Conservation (phyloP, 2,329 filamentous ascomycete species). For the Trichoderma sp. region DNA sequence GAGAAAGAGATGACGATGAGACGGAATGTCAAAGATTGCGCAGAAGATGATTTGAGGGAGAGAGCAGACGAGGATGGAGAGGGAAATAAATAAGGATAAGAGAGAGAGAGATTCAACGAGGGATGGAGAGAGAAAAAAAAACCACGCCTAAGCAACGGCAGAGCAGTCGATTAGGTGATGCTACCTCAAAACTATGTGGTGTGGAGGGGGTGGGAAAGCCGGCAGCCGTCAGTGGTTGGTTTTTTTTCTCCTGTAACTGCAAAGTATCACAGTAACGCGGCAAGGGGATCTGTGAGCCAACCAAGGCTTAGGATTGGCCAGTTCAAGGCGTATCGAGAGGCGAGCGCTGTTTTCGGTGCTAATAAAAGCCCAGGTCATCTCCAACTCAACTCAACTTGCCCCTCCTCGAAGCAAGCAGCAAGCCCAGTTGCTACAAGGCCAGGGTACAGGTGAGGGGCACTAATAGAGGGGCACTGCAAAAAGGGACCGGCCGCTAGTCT, state of each 20-base stretch:
- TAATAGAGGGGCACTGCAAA: constrained; percentile 7
- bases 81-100: constrained; percentile 9
- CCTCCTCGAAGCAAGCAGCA: neutral
- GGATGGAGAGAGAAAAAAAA: neutral
- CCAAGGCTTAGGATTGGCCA: neutral
- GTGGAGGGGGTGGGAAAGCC: constrained; percentile 9
- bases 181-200: neutral
- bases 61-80: constrained; percentile 1
- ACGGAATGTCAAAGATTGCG: neutral
- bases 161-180: constrained; percentile 10
- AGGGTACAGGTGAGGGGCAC: constrained; percentile 1
- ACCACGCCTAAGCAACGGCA: neutral
- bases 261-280: constrained; percentile 5
- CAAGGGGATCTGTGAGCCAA: neutral
- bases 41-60: neutral
- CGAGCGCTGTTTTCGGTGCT: constrained; percentile 1
- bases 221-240: constrained; percentile 10
- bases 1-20: constrained; percentile 12
- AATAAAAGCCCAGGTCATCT: neutral
- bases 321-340: neutral
- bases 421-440: neutral
- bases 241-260: neutral
- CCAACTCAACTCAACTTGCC: neutral
- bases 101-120: neutral
- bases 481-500: constrained; percentile 17